These are phyloP conservation scores for Exidia glandulosa DNA, from an alignment of 768 basidiomycete genomes.

Conservation along the genomic window DNA sequence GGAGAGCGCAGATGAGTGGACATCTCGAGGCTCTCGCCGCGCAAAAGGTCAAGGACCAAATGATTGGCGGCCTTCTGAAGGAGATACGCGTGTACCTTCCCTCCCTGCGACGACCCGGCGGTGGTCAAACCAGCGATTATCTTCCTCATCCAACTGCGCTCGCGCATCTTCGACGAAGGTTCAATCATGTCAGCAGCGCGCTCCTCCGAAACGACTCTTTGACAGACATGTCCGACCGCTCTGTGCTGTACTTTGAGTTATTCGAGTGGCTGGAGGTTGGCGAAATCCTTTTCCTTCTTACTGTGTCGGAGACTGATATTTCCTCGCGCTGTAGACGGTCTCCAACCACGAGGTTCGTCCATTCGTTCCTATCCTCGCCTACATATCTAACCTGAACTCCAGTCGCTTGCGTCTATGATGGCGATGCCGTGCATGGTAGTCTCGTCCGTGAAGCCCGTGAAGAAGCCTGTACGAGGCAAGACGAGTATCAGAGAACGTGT, in stretches of 20 bases:
- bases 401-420: conserved; percentile 80
- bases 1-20: conserved; percentile 51
- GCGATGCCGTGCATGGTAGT: conserved; percentile 95
- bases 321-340: conserved; percentile 49
- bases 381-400: neutral
- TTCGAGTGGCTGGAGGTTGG: conserved; percentile 86
- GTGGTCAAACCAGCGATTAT: conserved; percentile 78
- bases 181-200: conserved; percentile 78
- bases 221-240: conserved; percentile 87
- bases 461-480: conserved; percentile 31
- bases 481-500: conserved; percentile 63
- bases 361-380: neutral
- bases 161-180: conserved; percentile 82
- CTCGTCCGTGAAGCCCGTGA: conserved; percentile 54
- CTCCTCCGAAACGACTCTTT: conserved; percentile 87
- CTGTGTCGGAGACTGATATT: conserved; percentile 5
- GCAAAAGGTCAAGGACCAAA: conserved; percentile 67
- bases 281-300: no score
- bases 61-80: conserved; percentile 54
- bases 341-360: conserved; percentile 66
- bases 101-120: conserved; percentile 60
- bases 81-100: conserved; percentile 79
- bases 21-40: conserved; percentile 63
- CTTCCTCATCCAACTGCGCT: conserved; percentile 86
- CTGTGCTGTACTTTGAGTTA: conserved; percentile 75